phyloP scores from a whole-genome alignment of 306 rosid species.

The Castanospermum australe region DNA sequence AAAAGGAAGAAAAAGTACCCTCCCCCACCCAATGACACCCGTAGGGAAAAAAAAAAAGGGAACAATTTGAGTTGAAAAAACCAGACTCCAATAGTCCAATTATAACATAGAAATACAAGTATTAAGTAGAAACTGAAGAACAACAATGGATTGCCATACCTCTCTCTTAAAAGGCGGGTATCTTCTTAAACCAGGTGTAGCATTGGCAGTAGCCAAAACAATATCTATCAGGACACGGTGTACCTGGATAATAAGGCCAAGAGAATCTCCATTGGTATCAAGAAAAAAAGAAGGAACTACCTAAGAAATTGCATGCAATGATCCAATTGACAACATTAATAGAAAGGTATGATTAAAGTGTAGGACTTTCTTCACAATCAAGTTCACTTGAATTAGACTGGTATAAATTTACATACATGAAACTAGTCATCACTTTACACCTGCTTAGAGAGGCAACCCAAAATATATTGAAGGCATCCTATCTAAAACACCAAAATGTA shows the following conservation, averaged over 20 bases:
- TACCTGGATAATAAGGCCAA: conserved; percentile 51
- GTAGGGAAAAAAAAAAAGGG: not conserved
- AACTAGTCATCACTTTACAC: not conserved
- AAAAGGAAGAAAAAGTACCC: conserved; percentile 6
- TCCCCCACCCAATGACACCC: conserved; percentile 5
- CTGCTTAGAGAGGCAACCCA: not conserved
- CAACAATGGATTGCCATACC: conserved; percentile 49
- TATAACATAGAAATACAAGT: not conserved
- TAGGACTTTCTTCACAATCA: not conserved
- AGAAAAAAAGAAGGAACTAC: conserved; percentile 13
- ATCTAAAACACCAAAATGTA: not conserved
- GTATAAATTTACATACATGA: not conserved
- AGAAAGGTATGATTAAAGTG: not conserved
- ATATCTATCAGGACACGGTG: conserved; percentile 90
- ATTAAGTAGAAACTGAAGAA: not conserved
- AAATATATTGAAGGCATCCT: not conserved
- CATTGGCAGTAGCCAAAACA: conserved; percentile 87
- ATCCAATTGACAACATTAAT: conserved; percentile 1
- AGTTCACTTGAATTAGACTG: not conserved
- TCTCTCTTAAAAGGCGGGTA: conserved; percentile 97
- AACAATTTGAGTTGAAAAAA: not conserved
- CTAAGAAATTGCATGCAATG: not conserved
- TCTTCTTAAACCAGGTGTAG: conserved; percentile 97
- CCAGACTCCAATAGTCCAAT: not conserved
- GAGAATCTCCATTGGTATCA: conserved; percentile 21